Evolutionary conservation across 768 basidiomycete genomes (phyloP).

Genomic region (Mycena metata): DNA sequence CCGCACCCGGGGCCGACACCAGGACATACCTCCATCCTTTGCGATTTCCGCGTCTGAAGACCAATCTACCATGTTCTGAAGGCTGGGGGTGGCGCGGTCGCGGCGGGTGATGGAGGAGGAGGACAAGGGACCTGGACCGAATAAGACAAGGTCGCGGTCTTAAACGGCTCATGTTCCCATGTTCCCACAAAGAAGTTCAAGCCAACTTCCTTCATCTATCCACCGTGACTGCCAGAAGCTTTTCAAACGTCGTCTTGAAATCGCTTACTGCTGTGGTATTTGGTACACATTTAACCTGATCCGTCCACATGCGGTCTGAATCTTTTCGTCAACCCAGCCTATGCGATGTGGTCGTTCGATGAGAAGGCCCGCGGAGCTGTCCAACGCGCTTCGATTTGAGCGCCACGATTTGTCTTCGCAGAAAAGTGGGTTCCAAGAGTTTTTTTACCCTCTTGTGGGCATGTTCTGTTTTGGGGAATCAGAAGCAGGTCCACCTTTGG

Average conservation of each 20-base stretch:
- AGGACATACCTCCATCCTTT: slow-evolving; percentile 60
- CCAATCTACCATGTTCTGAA: slow-evolving; percentile 69
- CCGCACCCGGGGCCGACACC: slow-evolving; percentile 9
- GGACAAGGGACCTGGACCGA: slow-evolving; percentile 32
- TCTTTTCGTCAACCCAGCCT: not conserved
- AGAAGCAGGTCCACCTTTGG: not conserved
- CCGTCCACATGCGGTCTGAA: no score
- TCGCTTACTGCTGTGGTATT: no score
- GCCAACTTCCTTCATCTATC: slow-evolving; percentile 1
- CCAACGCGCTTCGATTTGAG: not conserved
- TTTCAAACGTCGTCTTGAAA: slow-evolving; percentile 1
- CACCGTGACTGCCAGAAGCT: no score
- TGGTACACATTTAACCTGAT: no score
- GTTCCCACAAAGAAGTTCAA: slow-evolving; percentile 29
- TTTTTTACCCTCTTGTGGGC: not conserved
- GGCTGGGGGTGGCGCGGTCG: not conserved
- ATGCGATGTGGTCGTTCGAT: slow-evolving; percentile 5
- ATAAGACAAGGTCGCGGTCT: slow-evolving; percentile 5
- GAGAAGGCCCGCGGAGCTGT: slow-evolving; percentile 15
- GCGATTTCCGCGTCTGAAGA: slow-evolving; percentile 60
- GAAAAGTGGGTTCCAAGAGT: not conserved
- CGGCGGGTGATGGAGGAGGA: slow-evolving; percentile 26
- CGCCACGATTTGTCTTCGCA: not conserved
- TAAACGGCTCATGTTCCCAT: slow-evolving; percentile 12
- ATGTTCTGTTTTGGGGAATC: not conserved